Percentiles rank a stretch among this genome's conserved stretches.
These are phyloP conservation scores for Coemansia erecta DNA, from an alignment of 192 early-diverging fungal species.

Conservation along the genomic window DNA sequence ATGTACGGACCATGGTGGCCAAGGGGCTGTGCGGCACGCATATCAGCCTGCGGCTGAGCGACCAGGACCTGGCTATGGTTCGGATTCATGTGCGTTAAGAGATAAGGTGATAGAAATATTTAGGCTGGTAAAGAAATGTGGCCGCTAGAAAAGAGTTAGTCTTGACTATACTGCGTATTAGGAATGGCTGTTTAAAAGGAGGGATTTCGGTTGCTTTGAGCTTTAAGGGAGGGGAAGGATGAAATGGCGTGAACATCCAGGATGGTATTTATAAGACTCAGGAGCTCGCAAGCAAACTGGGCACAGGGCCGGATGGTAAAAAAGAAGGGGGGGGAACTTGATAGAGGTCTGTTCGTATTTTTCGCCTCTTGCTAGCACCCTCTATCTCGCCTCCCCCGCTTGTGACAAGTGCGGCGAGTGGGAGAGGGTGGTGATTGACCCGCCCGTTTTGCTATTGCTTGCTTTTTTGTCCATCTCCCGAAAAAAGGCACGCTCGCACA, in stretches of 20 bases:
- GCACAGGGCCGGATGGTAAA: constrained; percentile 2
- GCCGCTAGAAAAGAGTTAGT: too few relatives aligned
- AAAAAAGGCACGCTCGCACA: constrained; percentile 6
- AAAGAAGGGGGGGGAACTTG: background rate
- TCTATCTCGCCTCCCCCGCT: too few relatives aligned
- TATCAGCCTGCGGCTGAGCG: constrained; percentile 2
- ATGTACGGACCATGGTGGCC: constrained; percentile 4
- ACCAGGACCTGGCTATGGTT: background rate
- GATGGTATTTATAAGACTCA: constrained; percentile 6
- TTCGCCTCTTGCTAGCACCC: constrained; percentile 7
- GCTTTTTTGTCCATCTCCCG: constrained; percentile 4
- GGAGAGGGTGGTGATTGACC: background rate
- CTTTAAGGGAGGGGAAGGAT: background rate
- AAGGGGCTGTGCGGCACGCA: background rate
- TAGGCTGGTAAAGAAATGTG: too few relatives aligned
- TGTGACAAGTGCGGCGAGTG: background rate
- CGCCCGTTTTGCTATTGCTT: constrained; percentile 4
- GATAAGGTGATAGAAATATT: too few relatives aligned
- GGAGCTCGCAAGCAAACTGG: background rate
- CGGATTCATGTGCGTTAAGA: background rate
- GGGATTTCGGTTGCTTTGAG: background rate
- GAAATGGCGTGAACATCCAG: background rate
- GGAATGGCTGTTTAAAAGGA: background rate
- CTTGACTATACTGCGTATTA: background rate
- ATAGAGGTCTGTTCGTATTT: constrained; percentile 7